Evolutionary conservation across 2,329 filamentous ascomycete species (phyloP).

Genomic region (Fusarium subglutinans): DNA sequence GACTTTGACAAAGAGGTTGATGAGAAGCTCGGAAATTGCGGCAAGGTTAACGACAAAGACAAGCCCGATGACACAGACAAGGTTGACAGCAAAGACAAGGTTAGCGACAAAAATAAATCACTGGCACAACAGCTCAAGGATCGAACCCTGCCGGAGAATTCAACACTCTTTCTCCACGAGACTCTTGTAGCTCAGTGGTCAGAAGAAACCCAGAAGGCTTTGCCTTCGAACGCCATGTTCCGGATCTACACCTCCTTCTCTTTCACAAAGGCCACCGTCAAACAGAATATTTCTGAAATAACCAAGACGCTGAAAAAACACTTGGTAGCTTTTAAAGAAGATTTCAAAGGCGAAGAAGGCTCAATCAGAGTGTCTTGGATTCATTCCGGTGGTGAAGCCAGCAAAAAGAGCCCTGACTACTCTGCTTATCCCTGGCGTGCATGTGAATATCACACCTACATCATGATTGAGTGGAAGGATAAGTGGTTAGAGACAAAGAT

Average conservation of each 20-base stretch:
- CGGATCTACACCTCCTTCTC: not conserved
- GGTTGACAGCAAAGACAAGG: not conserved
- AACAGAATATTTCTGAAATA: not conserved
- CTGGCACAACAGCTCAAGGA: constrained; percentile 33
- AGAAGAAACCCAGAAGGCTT: not conserved
- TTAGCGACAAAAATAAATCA: fast-evolving
- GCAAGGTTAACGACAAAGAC: fast-evolving
- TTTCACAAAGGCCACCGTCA: not conserved
- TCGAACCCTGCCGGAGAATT: not conserved
- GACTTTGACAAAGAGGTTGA: constrained; percentile 11
- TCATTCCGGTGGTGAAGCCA: constrained; percentile 39
- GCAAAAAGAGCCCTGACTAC: not conserved
- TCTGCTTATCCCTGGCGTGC: constrained; percentile 47
- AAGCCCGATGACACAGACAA: not conserved
- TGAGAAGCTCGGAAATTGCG: not conserved
- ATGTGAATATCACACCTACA: constrained; percentile 41
- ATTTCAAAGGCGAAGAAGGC: constrained; percentile 28
- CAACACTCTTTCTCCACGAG: not conserved
- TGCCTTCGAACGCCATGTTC: not conserved
- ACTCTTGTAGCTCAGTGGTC: constrained; percentile 5
- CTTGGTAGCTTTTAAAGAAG: constrained; percentile 27
- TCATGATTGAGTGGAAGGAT: constrained; percentile 45
- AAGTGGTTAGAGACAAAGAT: constrained; percentile 45
- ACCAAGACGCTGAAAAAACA: not conserved
- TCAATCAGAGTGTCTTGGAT: constrained; percentile 42